Percentiles rank a stretch among this genome's conserved stretches.
Conservation (phyloP, 257 asterid species). For the Solanum okadae region DNA sequence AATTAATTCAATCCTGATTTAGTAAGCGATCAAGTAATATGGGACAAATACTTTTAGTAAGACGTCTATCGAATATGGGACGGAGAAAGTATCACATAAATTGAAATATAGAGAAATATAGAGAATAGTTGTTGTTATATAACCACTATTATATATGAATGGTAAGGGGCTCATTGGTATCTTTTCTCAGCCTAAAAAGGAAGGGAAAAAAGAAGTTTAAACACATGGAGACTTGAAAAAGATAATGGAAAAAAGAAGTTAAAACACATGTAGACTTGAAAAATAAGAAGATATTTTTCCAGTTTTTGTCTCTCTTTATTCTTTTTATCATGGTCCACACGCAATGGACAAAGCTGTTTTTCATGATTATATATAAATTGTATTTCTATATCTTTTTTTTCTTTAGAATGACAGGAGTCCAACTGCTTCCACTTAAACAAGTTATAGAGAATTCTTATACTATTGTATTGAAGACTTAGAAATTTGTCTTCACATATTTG, state of each 20-base stretch:
- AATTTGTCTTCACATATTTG: not conserved
- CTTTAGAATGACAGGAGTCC: not conserved
- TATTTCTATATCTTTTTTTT: no score
- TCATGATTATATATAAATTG: not conserved
- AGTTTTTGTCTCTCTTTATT: not conserved
- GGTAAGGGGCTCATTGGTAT: not conserved
- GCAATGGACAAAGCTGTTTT: conserved; percentile 1
- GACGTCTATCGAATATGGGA: not conserved
- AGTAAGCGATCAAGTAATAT: not conserved
- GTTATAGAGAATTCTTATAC: not conserved
- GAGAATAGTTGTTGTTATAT: not conserved
- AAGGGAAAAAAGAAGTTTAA: not conserved
- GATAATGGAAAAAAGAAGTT: not conserved
- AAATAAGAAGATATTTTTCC: not conserved
- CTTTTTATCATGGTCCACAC: conserved; percentile 14
- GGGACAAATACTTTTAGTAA: not conserved
- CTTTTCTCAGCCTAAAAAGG: not conserved
- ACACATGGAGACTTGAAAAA: not conserved
- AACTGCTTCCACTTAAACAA: not conserved
- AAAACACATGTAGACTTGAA: not conserved
- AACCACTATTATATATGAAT: no score
- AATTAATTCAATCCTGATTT: no score
- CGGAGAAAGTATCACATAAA: not conserved
- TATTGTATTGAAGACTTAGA: not conserved
- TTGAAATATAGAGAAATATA: not conserved